phyloP scores from a whole-genome alignment of 2,329 filamentous ascomycete genomes.

The Stromatinia cepivora region DNA sequence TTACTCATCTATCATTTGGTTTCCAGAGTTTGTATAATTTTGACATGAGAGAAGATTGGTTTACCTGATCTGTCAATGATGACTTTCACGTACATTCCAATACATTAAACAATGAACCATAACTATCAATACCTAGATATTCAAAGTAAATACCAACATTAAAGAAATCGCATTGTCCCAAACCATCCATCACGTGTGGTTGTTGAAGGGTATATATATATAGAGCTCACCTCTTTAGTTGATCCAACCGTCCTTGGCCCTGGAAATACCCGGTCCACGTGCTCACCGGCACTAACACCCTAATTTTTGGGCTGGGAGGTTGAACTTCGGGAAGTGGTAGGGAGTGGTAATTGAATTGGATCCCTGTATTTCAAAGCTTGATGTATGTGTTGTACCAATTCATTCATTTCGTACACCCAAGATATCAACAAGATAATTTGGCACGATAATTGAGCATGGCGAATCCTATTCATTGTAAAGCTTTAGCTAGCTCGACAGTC shows the following conservation, averaged over 20 bases:
- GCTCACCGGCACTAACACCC: neutral
- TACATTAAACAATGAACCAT: too few species aligned
- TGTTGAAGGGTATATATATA: too few species aligned
- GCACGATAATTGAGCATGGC: neutral
- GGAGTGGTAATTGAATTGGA: neutral
- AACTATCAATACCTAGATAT: too few species aligned
- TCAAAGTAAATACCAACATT: too few species aligned
- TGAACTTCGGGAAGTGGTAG: neutral
- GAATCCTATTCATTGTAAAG: neutral
- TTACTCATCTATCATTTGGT: constrained; percentile 1
- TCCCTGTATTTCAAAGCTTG: neutral
- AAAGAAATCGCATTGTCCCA: too few species aligned
- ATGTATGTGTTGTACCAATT: too few species aligned
- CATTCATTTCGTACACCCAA: neutral
- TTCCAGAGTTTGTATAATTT: neutral
- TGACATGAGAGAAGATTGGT: neutral
- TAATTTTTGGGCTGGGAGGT: neutral
- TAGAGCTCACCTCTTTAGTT: neutral
- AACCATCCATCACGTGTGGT: too few species aligned
- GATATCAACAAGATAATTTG: neutral
- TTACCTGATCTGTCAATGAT: too few species aligned
- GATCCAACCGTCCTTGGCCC: too few species aligned
- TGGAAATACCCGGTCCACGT: too few species aligned
- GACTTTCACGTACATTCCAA: too few species aligned
- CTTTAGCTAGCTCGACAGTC: neutral